These are phyloP conservation scores for Artomyces pyxidatus DNA, from an alignment of 768 basidiomycete genomes.

Conservation along the genomic window DNA sequence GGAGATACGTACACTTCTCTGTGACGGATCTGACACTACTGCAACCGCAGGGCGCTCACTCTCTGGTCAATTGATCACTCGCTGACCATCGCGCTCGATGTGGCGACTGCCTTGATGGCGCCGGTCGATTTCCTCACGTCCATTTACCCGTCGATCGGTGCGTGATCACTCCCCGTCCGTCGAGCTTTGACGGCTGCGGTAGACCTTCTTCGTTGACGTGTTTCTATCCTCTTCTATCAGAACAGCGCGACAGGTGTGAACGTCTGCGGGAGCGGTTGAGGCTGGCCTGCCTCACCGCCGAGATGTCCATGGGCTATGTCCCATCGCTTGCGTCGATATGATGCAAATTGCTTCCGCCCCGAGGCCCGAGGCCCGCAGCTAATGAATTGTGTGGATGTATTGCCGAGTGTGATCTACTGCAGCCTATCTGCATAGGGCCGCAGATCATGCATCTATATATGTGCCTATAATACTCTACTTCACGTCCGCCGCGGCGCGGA, in stretches of 20 bases:
- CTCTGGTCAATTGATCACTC: slow-evolving; percentile 52
- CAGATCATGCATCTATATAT: no score
- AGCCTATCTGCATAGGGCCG: no score
- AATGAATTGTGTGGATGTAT: no score
- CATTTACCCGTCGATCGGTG: slow-evolving; percentile 11
- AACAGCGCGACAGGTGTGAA: slow-evolving; percentile 1
- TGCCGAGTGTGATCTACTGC: no score
- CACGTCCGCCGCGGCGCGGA: no score
- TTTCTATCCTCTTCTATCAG: neutral
- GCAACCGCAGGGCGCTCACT: slow-evolving; percentile 35
- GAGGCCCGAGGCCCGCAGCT: no score
- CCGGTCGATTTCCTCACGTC: slow-evolving; percentile 21
- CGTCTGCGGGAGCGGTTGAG: neutral
- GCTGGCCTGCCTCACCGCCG: neutral
- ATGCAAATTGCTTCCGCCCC: no score
- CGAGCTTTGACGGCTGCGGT: neutral
- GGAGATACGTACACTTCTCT: neutral
- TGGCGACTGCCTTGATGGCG: slow-evolving; percentile 46
- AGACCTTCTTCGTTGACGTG: neutral
- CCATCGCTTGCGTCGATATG: neutral
- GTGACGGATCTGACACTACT: slow-evolving; percentile 7
- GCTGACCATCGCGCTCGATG: slow-evolving; percentile 49
- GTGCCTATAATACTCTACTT: no score
- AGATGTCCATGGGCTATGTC: neutral
- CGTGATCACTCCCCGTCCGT: no score